These are phyloP conservation scores for Ophiocordyceps polyrhachis-furcata DNA, from an alignment of 2,329 filamentous ascomycete genomes.

Conservation along the genomic window DNA sequence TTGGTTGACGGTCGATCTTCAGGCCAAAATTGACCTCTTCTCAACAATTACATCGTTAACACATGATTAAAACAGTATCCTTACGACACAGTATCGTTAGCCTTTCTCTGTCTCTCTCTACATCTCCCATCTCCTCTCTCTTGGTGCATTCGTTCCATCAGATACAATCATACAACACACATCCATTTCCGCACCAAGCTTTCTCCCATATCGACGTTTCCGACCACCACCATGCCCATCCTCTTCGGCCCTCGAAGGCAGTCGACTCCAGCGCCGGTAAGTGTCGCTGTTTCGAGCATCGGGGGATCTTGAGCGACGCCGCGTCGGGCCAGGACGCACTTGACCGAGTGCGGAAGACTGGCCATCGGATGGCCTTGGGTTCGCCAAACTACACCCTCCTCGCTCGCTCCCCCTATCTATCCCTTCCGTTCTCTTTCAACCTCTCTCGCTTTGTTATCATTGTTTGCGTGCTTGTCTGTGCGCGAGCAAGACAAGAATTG, in stretches of 20 bases:
- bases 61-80: too few species aligned
- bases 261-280: conserved; percentile 3
- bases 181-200: background rate
- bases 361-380: background rate
- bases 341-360: background rate
- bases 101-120: too few species aligned
- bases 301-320: background rate
- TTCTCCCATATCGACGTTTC: background rate
- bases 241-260: conserved; percentile 2
- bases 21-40: too few species aligned
- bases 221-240: conserved; percentile 1
- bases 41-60: too few species aligned
- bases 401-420: background rate
- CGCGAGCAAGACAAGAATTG: background rate
- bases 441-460: background rate
- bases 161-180: too few species aligned
- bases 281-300: background rate
- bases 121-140: too few species aligned
- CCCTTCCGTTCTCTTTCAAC: background rate
- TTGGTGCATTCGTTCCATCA: too few species aligned
- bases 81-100: too few species aligned
- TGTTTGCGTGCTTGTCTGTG: background rate
- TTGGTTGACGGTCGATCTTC: too few species aligned
- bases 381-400: background rate
- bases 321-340: conserved; percentile 1